Evolutionary conservation across 176 grass and related monocot genomes (phyloP).

Genomic region (Zea mays): DNA sequence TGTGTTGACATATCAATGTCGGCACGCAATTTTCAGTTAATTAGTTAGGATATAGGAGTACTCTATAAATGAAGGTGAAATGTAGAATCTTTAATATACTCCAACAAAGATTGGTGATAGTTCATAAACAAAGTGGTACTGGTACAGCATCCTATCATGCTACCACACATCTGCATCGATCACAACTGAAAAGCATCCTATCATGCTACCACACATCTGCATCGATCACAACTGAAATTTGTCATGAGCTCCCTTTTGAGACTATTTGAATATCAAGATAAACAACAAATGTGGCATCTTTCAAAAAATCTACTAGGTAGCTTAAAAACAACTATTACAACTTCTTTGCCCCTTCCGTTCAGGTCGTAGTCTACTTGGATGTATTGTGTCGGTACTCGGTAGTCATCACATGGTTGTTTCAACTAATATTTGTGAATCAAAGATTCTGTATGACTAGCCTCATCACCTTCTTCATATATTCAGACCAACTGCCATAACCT

Average conservation of each 20-base stretch:
- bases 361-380: conserved; percentile 45
- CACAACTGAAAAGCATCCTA: conserved; percentile 29
- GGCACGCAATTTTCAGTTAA: conserved; percentile 43
- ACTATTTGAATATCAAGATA: conserved; percentile 12
- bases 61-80: conserved; percentile 30
- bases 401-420: conserved; percentile 34
- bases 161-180: conserved; percentile 38
- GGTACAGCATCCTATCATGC: conserved; percentile 34
- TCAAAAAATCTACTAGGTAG: conserved; percentile 32
- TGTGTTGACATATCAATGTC: conserved; percentile 40
- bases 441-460: conserved; percentile 43
- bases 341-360: conserved; percentile 28
- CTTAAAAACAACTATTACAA: not conserved
- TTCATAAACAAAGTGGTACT: conserved; percentile 37
- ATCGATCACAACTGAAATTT: conserved; percentile 33
- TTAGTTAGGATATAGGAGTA: conserved; percentile 17
- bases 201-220: conserved; percentile 37
- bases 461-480: conserved; percentile 37
- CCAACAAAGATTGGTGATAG: conserved; percentile 16
- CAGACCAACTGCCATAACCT: conserved; percentile 43
- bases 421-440: conserved; percentile 32
- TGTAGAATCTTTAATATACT: conserved; percentile 30
- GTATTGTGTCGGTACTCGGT: conserved; percentile 45
- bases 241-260: conserved; percentile 31
- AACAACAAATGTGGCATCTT: conserved; percentile 5